Percentiles rank a stretch among this genome's conserved stretches.
Conservation (phyloP, 495 filamentous ascomycete genomes). For the Amorphotheca resinae region DNA sequence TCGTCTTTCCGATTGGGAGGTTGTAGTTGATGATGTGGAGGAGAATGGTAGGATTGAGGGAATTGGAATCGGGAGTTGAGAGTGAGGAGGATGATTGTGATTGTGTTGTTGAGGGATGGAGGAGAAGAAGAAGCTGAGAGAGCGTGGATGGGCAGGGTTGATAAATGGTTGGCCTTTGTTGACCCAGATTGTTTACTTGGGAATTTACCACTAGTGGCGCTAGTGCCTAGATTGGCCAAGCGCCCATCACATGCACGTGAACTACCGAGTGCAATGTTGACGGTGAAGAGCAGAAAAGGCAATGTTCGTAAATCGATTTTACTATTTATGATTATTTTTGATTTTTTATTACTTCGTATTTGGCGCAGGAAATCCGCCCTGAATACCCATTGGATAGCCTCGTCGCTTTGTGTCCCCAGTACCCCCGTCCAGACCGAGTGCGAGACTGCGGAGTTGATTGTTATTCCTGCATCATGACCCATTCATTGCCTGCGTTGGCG, state of each 20-base stretch:
- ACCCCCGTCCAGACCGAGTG: too few relatives aligned
- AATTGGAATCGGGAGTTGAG: not conserved
- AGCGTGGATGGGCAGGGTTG: slow-evolving; percentile 1
- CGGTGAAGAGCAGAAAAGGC: not conserved
- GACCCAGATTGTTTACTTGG: not conserved
- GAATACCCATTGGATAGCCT: too few relatives aligned
- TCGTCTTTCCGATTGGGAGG: slow-evolving; percentile 19
- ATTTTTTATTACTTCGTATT: too few relatives aligned
- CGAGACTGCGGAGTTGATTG: too few relatives aligned
- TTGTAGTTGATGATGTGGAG: not conserved
- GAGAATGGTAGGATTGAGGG: not conserved
- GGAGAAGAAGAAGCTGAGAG: slow-evolving; percentile 11
- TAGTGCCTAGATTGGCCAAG: not conserved
- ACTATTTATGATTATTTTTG: not conserved
- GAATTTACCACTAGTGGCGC: not conserved
- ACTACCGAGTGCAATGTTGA: not conserved
- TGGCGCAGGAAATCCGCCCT: too few relatives aligned
- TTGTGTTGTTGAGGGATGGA: slow-evolving; percentile 16
- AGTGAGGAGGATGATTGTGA: not conserved
- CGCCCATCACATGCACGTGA: not conserved
- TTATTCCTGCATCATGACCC: too few relatives aligned
- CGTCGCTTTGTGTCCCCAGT: too few relatives aligned
- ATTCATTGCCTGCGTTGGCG: too few relatives aligned
- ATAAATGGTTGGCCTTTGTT: slow-evolving; percentile 4
- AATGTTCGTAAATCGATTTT: not conserved